Conservation (phyloP, 208 protist genomes). For the Angomonas deanei region DNA sequence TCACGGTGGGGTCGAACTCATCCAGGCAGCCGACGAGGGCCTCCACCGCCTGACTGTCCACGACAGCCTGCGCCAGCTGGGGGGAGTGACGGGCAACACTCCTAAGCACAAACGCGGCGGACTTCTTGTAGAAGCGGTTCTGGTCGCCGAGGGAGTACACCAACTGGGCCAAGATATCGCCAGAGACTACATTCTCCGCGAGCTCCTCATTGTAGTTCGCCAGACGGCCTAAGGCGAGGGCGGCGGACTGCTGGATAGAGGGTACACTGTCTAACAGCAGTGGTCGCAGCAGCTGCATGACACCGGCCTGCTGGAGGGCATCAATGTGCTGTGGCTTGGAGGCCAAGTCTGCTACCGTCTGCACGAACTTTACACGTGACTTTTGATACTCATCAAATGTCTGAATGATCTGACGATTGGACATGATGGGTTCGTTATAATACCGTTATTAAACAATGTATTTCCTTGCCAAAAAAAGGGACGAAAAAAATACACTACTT, state of each 20-base stretch:
- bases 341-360: slow-evolving; percentile 93
- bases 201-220: slow-evolving; percentile 97
- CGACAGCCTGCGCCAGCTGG: slow-evolving; percentile 95
- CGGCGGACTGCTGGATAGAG: slow-evolving; percentile 97
- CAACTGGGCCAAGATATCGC: slow-evolving; percentile 97
- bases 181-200: slow-evolving; percentile 95
- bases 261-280: slow-evolving; percentile 96
- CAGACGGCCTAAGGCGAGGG: slow-evolving; percentile 96
- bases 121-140: slow-evolving; percentile 98
- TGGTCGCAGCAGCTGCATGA: slow-evolving; percentile 96
- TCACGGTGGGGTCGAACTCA: slow-evolving; percentile 97
- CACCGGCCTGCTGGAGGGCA: slow-evolving; percentile 92
- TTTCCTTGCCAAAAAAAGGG: too few species aligned
- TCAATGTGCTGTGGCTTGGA: slow-evolving; percentile 97
- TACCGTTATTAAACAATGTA: not conserved
- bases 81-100: slow-evolving; percentile 96
- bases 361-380: slow-evolving; percentile 94
- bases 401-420: slow-evolving; percentile 91
- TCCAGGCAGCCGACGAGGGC: slow-evolving; percentile 95
- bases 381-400: slow-evolving; percentile 97
- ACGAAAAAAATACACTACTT: too few species aligned
- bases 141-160: slow-evolving; percentile 96
- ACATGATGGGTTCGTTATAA: slow-evolving; percentile 33
- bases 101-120: slow-evolving; percentile 96
- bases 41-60: slow-evolving; percentile 95